Conservation (phyloP, 352 stramenopile genomes). For the Phytopythium aichiense region DNA sequence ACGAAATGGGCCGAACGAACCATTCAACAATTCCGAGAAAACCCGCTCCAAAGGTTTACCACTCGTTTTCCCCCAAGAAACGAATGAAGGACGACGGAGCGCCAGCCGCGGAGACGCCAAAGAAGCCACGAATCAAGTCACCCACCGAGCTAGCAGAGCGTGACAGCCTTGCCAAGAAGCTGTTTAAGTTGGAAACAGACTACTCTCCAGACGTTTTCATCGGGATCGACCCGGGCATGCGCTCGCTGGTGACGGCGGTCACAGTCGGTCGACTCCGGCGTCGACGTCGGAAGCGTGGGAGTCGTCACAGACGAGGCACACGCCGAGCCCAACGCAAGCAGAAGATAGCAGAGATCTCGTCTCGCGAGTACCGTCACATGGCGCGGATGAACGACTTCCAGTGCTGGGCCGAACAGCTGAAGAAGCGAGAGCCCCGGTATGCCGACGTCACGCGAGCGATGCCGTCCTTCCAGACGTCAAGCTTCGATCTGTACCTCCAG, state of each 20-base stretch:
- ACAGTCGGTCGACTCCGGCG: neutral
- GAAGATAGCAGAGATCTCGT: neutral
- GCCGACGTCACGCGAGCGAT: neutral
- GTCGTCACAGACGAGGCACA: neutral
- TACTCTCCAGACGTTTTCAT: conserved; percentile 8
- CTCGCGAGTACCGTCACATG: neutral
- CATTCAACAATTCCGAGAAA: too few relatives aligned
- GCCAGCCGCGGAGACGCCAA: neutral
- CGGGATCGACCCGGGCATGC: conserved; percentile 13
- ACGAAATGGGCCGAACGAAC: too few relatives aligned
- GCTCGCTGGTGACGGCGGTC: conserved; percentile 8
- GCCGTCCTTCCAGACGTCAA: neutral
- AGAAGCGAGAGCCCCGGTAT: neutral
- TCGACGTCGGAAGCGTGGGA: neutral
- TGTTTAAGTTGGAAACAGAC: conserved; percentile 4
- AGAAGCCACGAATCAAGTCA: neutral
- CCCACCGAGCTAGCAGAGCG: conserved; percentile 2
- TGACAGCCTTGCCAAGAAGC: conserved; percentile 5
- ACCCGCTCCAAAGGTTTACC: too few relatives aligned
- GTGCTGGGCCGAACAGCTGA: neutral
- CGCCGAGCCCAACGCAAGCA: neutral
- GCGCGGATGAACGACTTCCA: neutral
- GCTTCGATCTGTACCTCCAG: too few relatives aligned
- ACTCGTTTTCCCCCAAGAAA: conserved; percentile 1
- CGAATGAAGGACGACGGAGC: neutral